Percentiles rank a stretch among this genome's conserved stretches.
phyloP scores from a whole-genome alignment of 805 yeast genomes.

The Nakazawaea peltata region DNA sequence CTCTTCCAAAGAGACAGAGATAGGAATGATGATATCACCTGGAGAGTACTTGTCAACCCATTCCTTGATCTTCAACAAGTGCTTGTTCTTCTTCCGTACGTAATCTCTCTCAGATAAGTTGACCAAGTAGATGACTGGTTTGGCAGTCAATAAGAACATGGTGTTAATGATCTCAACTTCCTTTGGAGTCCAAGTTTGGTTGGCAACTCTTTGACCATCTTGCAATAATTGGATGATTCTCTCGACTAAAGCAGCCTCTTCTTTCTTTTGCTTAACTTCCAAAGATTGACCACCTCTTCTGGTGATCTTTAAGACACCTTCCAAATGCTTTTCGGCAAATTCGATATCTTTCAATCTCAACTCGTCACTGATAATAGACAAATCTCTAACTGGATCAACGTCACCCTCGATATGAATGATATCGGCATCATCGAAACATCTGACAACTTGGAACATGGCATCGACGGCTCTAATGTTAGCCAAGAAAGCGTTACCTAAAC shows the following conservation, averaged over 20 bases:
- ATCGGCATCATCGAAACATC: slow-evolving; percentile 57
- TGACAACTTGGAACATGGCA: slow-evolving; percentile 61
- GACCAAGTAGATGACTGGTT: slow-evolving; percentile 75
- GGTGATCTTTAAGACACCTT: slow-evolving; percentile 46
- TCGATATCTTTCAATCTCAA: slow-evolving; percentile 61
- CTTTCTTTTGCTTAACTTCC: slow-evolving; percentile 57
- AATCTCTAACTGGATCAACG: slow-evolving; percentile 58
- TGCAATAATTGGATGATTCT: slow-evolving; percentile 56
- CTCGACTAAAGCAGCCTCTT: slow-evolving; percentile 50
- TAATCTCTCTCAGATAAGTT: slow-evolving; percentile 72
- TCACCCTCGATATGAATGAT: slow-evolving; percentile 59
- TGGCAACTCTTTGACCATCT: slow-evolving; percentile 54
- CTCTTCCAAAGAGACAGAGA: slow-evolving; percentile 89
- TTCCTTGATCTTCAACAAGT: slow-evolving; percentile 37
- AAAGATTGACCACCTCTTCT: slow-evolving; percentile 59
- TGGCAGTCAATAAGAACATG: slow-evolving; percentile 74
- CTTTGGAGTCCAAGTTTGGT: slow-evolving; percentile 49
- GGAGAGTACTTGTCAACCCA: slow-evolving; percentile 71
- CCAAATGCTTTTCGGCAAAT: slow-evolving; percentile 63
- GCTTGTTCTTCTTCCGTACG: slow-evolving; percentile 41
- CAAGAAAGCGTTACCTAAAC: slow-evolving; percentile 67
- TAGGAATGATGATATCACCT: slow-evolving; percentile 80
- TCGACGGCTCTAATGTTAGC: slow-evolving; percentile 65
- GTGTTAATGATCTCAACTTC: slow-evolving; percentile 64
- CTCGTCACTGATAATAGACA: slow-evolving; percentile 58